Evolutionary conservation across 352 stramenopile genomes (phyloP).

Genomic region (Peronospora belbahrii): DNA sequence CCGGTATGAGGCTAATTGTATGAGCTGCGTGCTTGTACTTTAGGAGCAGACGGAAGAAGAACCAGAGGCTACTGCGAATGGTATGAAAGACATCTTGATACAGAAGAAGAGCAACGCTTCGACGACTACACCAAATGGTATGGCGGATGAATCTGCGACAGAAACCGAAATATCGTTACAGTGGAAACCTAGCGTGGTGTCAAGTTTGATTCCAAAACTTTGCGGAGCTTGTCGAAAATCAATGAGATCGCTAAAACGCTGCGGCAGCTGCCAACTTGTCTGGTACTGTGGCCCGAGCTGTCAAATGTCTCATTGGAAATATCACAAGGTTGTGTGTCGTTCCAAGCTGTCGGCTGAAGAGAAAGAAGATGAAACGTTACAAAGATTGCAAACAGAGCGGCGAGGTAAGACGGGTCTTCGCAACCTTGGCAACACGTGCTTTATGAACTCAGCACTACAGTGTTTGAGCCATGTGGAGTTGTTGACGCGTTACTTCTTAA

Average conservation of each 20-base stretch:
- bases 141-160: slow-evolving; percentile 7
- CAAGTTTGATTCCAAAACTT: slow-evolving; percentile 39
- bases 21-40: neutral
- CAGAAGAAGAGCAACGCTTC: slow-evolving; percentile 11
- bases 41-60: slow-evolving; percentile 34
- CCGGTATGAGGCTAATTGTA: neutral
- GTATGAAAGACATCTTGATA: neutral
- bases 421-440: slow-evolving; percentile 76
- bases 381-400: slow-evolving; percentile 39
- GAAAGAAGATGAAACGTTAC: slow-evolving; percentile 37
- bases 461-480: slow-evolving; percentile 91
- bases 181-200: slow-evolving; percentile 21
- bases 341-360: slow-evolving; percentile 28
- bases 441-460: slow-evolving; percentile 78
- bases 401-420: slow-evolving; percentile 72
- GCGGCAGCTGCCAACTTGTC: slow-evolving; percentile 61
- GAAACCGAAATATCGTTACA: slow-evolving; percentile 25
- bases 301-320: slow-evolving; percentile 78
- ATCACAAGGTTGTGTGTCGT: slow-evolving; percentile 57
- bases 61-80: slow-evolving; percentile 11
- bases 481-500: slow-evolving; percentile 94
- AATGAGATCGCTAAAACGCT: slow-evolving; percentile 50
- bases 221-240: slow-evolving; percentile 54
- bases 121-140: slow-evolving; percentile 10
- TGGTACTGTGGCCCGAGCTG: slow-evolving; percentile 73